Base-by-base conservation (phyloP, 768 basidiomycete species). In the Russula lepida region DNA sequence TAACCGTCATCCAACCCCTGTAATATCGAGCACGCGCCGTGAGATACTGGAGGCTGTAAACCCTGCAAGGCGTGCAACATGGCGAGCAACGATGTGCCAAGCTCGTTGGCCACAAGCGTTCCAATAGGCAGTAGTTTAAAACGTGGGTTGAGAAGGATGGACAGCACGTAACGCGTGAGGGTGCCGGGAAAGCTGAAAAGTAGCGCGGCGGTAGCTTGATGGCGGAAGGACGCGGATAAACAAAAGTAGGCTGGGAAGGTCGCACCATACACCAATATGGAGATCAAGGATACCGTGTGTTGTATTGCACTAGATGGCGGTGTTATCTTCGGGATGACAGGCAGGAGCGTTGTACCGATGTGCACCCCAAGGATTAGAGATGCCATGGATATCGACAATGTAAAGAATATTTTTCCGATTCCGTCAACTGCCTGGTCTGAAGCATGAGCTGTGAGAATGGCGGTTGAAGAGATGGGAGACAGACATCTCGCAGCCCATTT, bases 171-270 rank as follows among this genome's bases (percentile, higher is more conserved):
- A 60, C 97, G 87, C 9, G 87, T 81, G 59, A 97, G 78, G 4
- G 92, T 82, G 25, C 95, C 97, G 17, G 94, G 92, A 67, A 88
- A 95, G 17, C 88, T 84, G 71, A 98, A 92, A 17, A 98, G 74
- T 32, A 98, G 79, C 15, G 95, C 88, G 56, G 95, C 88, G 28
- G 90, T 91, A 27, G 85, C 91, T 70, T 86, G 78, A 59, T 85
- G 84, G 25, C 95, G 88, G 76, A 81, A 92, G 50, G 71, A 70
- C 23, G 75, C 70, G 11, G 91, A 80, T 58, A 92, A 79, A 55
- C 84, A 77, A 71, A 90, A 89, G 76, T 93, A 95, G 6, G 88
- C 75, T 44, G 89, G 83, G 62, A 90, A 82, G 27, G 85, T 83
- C 21, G 88, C 86, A 56, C 81, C 84, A 71, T 95, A 95, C 50